These are phyloP conservation scores for Microbotryomycetes sp. DNA, from an alignment of 1,284 basidiomycete genomes.

Conservation along the genomic window DNA sequence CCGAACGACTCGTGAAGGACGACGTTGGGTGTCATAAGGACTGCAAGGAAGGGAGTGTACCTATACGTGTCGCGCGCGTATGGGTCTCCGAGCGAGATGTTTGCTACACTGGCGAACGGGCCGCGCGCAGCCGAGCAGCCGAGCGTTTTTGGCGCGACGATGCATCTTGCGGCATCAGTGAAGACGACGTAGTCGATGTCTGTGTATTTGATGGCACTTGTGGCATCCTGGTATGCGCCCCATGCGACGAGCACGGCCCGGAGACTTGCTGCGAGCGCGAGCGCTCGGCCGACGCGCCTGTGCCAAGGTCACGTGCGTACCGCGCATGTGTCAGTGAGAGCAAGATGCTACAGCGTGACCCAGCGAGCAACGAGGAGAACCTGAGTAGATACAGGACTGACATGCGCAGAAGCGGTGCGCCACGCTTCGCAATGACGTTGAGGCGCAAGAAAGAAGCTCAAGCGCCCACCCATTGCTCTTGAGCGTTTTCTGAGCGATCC, in stretches of 20 bases:
- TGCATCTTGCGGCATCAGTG: constrained; percentile 74
- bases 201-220: constrained; percentile 74
- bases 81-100: constrained; percentile 55
- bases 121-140: constrained; percentile 1
- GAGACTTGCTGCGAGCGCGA: constrained; percentile 6
- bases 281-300: constrained; percentile 9
- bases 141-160: constrained; percentile 41
- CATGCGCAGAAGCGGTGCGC: too few relatives aligned
- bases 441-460: too few relatives aligned
- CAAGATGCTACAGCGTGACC: not conserved
- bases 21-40: constrained; percentile 71
- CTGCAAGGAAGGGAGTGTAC: constrained; percentile 87
- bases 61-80: constrained; percentile 91
- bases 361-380: not conserved
- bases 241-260: constrained; percentile 13
- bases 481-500: too few relatives aligned
- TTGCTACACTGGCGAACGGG: not conserved
- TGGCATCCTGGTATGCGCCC: constrained; percentile 19
- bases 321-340: too few relatives aligned
- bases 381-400: too few relatives aligned
- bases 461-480: too few relatives aligned
- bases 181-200: constrained; percentile 97
- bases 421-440: too few relatives aligned
- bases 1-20: constrained; percentile 74
- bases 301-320: too few relatives aligned